Conservation (phyloP, 257 asterid genomes). For the Fraxinus pennsylvanica region DNA sequence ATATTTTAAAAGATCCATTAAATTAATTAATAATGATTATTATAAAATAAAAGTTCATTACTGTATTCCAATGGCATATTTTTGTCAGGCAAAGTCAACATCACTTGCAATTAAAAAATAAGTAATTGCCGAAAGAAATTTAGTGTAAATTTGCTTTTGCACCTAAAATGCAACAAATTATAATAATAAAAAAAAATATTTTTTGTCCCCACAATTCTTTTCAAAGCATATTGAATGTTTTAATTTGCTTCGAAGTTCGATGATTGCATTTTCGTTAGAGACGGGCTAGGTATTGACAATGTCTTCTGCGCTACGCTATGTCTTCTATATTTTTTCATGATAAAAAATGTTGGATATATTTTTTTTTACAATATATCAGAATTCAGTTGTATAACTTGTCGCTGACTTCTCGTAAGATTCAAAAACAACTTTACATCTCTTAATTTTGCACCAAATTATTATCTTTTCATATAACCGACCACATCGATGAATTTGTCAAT, state of each 20-base stretch:
- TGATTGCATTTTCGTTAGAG: no score
- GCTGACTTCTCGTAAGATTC: no score
- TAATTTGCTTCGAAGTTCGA: background rate
- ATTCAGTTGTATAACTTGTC: no score
- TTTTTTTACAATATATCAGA: no score
- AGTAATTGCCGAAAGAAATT: background rate
- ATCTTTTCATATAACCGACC: no score
- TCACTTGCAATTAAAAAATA: slow-evolving; percentile 13
- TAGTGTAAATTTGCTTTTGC: slow-evolving; percentile 23
- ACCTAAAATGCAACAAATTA: slow-evolving; percentile 34
- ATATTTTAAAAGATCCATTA: background rate
- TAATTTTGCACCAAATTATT: no score
- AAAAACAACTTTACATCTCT: no score
- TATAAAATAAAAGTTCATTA: background rate
- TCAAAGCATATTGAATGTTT: background rate
- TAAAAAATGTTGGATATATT: no score
- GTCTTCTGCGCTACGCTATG: no score
- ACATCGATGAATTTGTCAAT: no score
- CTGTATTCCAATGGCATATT: background rate
- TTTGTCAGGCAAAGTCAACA: slow-evolving; percentile 34
- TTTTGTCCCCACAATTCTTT: background rate
- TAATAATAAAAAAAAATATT: background rate
- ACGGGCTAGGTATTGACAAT: no score
- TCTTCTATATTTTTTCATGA: no score
- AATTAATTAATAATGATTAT: background rate